Base-by-base conservation (phyloP, 2,329 filamentous ascomycete species). In the Alternaria consortialis region DNA sequence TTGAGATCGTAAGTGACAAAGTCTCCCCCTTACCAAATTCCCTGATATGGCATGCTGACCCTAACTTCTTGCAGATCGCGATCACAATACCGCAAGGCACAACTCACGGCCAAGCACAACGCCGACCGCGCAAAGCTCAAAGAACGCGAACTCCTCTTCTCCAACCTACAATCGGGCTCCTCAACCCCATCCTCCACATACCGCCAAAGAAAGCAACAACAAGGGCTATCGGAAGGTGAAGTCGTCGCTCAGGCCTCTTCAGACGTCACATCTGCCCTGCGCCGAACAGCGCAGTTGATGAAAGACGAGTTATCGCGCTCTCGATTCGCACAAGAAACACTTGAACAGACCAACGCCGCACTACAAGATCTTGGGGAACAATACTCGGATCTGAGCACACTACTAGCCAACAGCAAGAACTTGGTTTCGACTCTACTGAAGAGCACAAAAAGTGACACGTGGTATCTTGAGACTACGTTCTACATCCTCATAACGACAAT, bases 381-480 rank as follows among this genome's bases (percentile, higher is more conserved):
- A 37, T 99, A 99, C 80, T 88, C 85, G 20, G 88, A 88, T 51
- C 86, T 98, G 5, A 92, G 94, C 70, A 87, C 87, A 12, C 85
- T 97, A 74, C 84, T 99, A 37, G 84, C 87, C 3, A 91, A 87
- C 58, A 94, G 91, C 46, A 86, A 87, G 66, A 89, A 89, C 56
- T 83, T 99, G 17, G 86, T 97, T 7, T 88, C 88, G 7, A 92
- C 92, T 17, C 83, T 99, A 46, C 82, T 98, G 47, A 88, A 88
- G 63, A 95, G 92, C 65, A 93, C 96, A 76, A 99, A 99, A 84
- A 95, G 91, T 67, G 95, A 99, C 76, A 97, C 94, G 2, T 99
- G 95, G 95, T 99, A 99, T 77, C 86, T 99, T 34, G 91, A 95
- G 80, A 96, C 92, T 37, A 88, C 94, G 2, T 89, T 98, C 67